Base-by-base conservation (phyloP, 108 stramenopile genomes). In the Aurantiochytrium sp. region DNA sequence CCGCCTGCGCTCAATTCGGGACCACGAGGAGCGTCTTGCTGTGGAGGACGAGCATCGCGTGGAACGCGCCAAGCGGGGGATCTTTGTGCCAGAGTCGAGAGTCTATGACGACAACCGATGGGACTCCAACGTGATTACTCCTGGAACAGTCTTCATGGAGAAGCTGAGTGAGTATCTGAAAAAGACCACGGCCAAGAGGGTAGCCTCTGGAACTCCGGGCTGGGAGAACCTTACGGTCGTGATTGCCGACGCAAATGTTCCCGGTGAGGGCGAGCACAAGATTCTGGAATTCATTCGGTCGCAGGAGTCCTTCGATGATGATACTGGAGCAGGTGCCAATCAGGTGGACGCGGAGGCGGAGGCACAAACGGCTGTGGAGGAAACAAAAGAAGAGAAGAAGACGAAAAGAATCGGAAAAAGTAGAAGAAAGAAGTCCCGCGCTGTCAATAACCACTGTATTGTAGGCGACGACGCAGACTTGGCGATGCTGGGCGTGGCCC, bases 121-220 rank as follows among this genome's bases (percentile, higher is more conserved):
- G 96, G 97, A 97, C 94, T 97, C 97, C 87, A 99, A 99, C 94
- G 98, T 98, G 59, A 99, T 99, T 93, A 99, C 99, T 5, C 99
- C 99, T 0, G 99, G 99, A 42, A 99, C 99, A 8, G 95, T 94
- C 25, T 99, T 99, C 92, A 99, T 99, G 98, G 87, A 96, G 47
- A 91, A 94, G 89, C 73, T 98, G 59, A 91, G 76, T 23, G 23
- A 83, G 14, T 97, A 96, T 89, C 92, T 97, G 88, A 94, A 96
- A 16, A 90, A 94, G 35, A 91, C 94, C 47, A 96, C 93, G 88
- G 88, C 96, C 47, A 89, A 93, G 58, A 88, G 92, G 90, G 95
- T 97, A 89, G 90, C 98, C 44, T 88, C 88, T 29, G 89, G 89
- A 21, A 96, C 97, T 93, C 93, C 96, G 47, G 91, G 93, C 89